Base-by-base conservation (phyloP, 768 basidiomycete genomes). In the Mycena metata region DNA sequence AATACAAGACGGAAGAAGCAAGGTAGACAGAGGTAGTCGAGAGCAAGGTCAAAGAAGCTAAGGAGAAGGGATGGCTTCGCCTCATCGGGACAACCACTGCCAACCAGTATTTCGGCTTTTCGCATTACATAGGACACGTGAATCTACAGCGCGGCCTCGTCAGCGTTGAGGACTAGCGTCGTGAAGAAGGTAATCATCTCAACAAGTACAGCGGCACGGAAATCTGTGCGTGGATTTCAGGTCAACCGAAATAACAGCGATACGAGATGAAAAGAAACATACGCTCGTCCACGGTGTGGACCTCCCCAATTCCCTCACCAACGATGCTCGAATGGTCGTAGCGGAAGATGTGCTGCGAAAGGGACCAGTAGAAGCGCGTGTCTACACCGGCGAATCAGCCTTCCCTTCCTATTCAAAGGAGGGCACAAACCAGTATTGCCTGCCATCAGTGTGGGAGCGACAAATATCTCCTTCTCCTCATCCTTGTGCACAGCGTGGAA, bases 251-350 rank as follows among this genome's bases (percentile, higher is more conserved):
- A 30, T 3, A 30, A 30, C 30, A 30, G 30, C 30, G n/a, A n/a
- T 6, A 30, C 30, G 30, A 4, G 19, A 13, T 4, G 3, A 60
- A 24, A 43, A 24, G 4, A 21, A 58, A 69, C 81, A 54, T 64
- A 86, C 86, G 82, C 78, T 88, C 87, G 49, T 88, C 79, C 8
- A 87, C 79, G 9, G 87, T 87, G 72, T 88, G 87, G 13, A 82
- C 75, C 43, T 76, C 77, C 7, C 43, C 70, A 0, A 75, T 55
- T 23, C 70, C 71, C 23, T 69, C 71, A 7, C 30, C 66, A 5
- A 67, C 39, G 19, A 67, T 73, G n/a, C 75, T 74, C 30, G 73
- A 74, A 69, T 83, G 83, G 11, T 76, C 76, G 63, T 87, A 88
- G 17, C 87, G 83, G 79, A 85, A 87, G 58, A 88, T 88, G 60